Evolutionary conservation across 768 basidiomycete species (phyloP).

Genomic region (Tephrocybe rancida): DNA sequence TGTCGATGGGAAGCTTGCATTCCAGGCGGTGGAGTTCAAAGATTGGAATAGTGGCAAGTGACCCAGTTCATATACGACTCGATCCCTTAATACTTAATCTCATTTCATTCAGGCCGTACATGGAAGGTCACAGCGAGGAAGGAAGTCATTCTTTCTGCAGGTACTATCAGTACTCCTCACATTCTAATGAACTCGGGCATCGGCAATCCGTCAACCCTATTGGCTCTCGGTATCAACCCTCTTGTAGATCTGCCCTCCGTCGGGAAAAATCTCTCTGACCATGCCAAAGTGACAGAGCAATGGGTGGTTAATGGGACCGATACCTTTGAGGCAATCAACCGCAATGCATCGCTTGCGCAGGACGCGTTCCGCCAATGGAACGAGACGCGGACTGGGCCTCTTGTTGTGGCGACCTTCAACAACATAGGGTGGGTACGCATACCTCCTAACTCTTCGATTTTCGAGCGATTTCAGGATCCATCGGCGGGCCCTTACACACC

Average conservation of each 20-base stretch:
- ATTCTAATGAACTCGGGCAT: not conserved
- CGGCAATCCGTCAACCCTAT: not conserved
- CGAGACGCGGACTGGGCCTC: conserved; percentile 11
- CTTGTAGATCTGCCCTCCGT: not conserved
- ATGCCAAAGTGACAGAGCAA: conserved; percentile 19
- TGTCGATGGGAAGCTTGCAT: not conserved
- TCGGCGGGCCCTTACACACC: not conserved
- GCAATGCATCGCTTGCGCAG: conserved; percentile 4
- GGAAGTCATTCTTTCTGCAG: conserved; percentile 24
- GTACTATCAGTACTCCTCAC: conserved; percentile 32
- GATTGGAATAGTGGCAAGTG: not conserved
- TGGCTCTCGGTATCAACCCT: not conserved
- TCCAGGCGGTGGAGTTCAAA: not conserved
- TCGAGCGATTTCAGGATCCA: not conserved
- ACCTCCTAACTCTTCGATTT: not conserved
- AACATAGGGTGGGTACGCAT: not conserved
- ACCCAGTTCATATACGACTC: not conserved
- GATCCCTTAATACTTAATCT: not conserved
- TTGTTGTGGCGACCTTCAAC: conserved; percentile 10
- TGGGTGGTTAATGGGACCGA: conserved; percentile 28
- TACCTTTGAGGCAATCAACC: conserved; percentile 15
- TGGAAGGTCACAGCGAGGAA: conserved; percentile 12
- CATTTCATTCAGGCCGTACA: not conserved
- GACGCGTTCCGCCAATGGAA: not conserved
- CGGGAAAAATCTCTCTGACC: conserved; percentile 22